phyloP scores from a whole-genome alignment of 495 filamentous ascomycete genomes.

The Neurospora tetrasperma region DNA sequence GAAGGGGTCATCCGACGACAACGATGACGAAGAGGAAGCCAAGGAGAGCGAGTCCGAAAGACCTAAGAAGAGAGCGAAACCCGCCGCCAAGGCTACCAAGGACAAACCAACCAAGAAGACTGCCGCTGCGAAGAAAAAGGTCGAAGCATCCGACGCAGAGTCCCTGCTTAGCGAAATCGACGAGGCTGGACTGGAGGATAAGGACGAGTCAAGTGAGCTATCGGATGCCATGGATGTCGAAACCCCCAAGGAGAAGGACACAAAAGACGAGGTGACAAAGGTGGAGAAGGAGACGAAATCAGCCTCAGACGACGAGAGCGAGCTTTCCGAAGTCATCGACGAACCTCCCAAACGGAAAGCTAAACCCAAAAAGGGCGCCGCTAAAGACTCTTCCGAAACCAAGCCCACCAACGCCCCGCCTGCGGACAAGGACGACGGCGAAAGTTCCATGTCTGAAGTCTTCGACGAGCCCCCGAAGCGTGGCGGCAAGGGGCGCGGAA shows the following conservation, averaged over 20 bases:
- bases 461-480: conserved; percentile 49
- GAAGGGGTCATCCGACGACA: conserved; percentile 26
- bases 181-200: neutral
- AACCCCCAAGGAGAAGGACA: neutral
- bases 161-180: conserved; percentile 4
- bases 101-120: neutral
- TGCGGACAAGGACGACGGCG: conserved; percentile 38
- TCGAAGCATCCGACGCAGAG: neutral
- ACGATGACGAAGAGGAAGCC: conserved; percentile 26
- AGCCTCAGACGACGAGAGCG: conserved; percentile 58
- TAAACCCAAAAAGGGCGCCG: conserved; percentile 5
- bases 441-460: conserved; percentile 72
- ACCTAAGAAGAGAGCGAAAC: conserved; percentile 7
- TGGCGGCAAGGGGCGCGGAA: conserved; percentile 16
- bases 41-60: conserved; percentile 1
- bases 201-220: neutral
- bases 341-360: conserved; percentile 48
- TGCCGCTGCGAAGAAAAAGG: neutral
- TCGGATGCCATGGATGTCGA: neutral
- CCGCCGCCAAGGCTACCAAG: conserved; percentile 1
- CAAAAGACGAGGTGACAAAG: neutral
- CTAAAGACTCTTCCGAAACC: neutral
- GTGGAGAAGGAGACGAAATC: conserved; percentile 2
- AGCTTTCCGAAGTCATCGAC: conserved; percentile 68
- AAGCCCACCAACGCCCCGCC: conserved; percentile 8